These are phyloP conservation scores for Ramaria rubella DNA, from an alignment of 768 basidiomycete species.

Conservation along the genomic window DNA sequence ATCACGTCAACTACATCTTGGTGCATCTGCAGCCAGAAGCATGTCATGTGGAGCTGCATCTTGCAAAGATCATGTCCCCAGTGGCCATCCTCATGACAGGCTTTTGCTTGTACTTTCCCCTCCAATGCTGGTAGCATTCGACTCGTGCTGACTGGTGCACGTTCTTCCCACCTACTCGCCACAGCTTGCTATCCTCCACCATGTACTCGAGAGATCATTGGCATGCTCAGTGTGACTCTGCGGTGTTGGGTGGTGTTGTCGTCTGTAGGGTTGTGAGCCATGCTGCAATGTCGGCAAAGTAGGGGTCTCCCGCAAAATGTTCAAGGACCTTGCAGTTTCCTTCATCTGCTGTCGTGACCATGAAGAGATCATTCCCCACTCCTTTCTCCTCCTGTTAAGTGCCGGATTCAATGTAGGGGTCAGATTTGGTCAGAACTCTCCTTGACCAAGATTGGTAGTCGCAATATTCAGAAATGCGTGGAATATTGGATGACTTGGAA, in stretches of 20 bases:
- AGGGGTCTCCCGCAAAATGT: constrained; percentile 5
- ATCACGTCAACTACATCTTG: constrained; percentile 17
- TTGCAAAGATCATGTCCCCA: constrained; percentile 5
- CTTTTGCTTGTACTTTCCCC: too few relatives aligned
- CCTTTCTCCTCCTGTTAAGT: not conserved
- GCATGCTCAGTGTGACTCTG: not conserved
- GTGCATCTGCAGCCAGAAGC: constrained; percentile 9
- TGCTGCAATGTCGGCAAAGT: not conserved
- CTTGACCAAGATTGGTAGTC: too few relatives aligned
- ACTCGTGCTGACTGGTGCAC: not conserved
- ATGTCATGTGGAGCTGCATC: not conserved
- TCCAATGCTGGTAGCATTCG: too few relatives aligned
- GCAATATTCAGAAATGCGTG: too few relatives aligned
- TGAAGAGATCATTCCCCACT: not conserved
- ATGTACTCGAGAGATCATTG: not conserved
- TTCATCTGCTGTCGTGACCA: not conserved
- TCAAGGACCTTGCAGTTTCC: not conserved
- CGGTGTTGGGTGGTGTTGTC: not conserved
- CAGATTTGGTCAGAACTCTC: too few relatives aligned
- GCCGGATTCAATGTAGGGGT: too few relatives aligned
- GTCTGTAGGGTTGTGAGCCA: not conserved
- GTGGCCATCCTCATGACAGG: constrained; percentile 4
- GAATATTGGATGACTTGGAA: too few relatives aligned
- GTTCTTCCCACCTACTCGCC: not conserved
- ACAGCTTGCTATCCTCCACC: constrained; percentile 7